phyloP scores from a whole-genome alignment of 805 yeast species.

The Dipodascopsis uninucleata region DNA sequence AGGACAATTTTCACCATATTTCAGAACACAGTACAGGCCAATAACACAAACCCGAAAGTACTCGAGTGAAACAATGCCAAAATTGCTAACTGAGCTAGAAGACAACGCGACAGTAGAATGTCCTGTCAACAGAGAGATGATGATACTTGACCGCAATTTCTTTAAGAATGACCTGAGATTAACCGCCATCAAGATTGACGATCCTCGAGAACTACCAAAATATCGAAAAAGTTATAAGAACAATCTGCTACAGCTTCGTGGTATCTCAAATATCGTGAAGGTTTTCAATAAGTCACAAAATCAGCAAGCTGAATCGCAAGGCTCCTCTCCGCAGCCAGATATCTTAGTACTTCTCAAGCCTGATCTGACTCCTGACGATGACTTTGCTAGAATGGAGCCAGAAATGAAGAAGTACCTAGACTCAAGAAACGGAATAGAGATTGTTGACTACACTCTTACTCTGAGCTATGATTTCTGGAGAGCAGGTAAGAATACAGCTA shows the following conservation, averaged over 20 bases:
- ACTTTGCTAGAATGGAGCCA: conserved; percentile 37
- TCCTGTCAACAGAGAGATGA: conserved; percentile 67
- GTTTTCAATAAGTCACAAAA: conserved; percentile 38
- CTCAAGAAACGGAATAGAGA: conserved; percentile 43
- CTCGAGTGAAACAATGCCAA: not conserved
- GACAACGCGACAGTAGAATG: not conserved
- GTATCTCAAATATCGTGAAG: conserved; percentile 65
- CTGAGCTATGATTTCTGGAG: conserved; percentile 81
- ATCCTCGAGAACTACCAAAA: conserved; percentile 56
- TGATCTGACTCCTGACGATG: conserved; percentile 8
- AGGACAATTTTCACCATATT: not conserved
- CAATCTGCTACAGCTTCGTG: conserved; percentile 68
- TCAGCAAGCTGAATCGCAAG: no score
- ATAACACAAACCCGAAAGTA: not conserved
- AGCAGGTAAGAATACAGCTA: conserved; percentile 36
- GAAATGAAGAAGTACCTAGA: conserved; percentile 46
- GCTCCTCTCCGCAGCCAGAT: no score
- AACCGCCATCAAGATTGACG: conserved; percentile 65
- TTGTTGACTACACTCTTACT: conserved; percentile 52
- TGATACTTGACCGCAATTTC: conserved; percentile 57
- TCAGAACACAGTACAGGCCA: not conserved
- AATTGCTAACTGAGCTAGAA: not conserved
- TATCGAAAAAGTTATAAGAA: conserved; percentile 57
- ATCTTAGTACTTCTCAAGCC: conserved; percentile 18
- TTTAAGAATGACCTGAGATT: conserved; percentile 58